A percentile compares a stretch with the other conserved stretches of the same genome.
These are phyloP conservation scores for Leishmania lainsoni DNA, from an alignment of 208 protist species.

Conservation along the genomic window DNA sequence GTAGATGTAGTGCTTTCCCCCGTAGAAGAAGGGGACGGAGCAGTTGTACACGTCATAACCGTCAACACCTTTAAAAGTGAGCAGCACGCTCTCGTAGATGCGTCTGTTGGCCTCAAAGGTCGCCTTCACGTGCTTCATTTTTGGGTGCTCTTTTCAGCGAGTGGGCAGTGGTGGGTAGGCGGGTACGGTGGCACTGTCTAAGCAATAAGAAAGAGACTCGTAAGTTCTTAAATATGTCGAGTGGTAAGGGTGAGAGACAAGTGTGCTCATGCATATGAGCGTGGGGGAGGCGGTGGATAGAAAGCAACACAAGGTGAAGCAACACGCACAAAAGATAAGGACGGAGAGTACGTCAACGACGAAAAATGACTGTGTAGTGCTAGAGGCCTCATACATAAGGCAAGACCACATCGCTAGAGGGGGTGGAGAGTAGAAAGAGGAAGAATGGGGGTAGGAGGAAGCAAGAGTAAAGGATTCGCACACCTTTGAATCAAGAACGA, in stretches of 20 bases:
- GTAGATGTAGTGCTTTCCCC: constrained; percentile 56
- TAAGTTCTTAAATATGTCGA: neutral
- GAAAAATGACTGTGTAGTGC: neutral
- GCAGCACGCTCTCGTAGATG: constrained; percentile 48
- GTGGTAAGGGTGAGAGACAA: neutral
- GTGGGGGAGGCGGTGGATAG: neutral
- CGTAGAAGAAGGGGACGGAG: constrained; percentile 58
- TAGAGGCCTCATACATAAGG: neutral
- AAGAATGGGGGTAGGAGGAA: neutral
- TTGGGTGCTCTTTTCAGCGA: constrained; percentile 3
- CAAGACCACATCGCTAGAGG: neutral
- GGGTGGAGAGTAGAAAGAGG: neutral
- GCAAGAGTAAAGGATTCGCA: constrained; percentile 8
- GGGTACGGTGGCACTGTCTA: neutral
- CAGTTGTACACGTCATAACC: constrained; percentile 66
- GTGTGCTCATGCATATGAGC: neutral
- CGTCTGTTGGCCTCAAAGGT: constrained; percentile 36
- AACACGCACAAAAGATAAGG: constrained; percentile 8
- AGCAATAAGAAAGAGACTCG: neutral
- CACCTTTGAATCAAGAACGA: neutral
- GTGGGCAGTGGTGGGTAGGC: neutral
- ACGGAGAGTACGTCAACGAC: constrained; percentile 2
- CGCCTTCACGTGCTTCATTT: neutral
- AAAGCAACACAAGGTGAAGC: constrained; percentile 7
- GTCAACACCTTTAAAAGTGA: constrained; percentile 63